Evolutionary conservation across 169 alveolate genomes (phyloP).

Genomic region (Plasmodium fragile): DNA sequence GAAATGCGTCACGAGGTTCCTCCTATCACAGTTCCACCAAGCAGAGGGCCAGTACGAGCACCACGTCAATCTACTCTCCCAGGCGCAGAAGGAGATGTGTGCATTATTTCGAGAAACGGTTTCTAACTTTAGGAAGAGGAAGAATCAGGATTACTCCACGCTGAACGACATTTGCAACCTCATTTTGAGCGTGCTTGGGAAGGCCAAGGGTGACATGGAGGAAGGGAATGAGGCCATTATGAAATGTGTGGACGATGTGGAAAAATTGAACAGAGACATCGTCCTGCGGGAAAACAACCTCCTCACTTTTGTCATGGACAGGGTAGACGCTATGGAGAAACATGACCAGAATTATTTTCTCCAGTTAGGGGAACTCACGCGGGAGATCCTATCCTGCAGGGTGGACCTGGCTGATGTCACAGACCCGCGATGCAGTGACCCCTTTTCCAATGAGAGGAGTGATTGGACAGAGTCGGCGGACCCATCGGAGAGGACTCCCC

Average conservation of each 20-base stretch:
- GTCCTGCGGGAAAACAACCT: constrained; percentile 7
- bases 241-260: constrained; percentile 1
- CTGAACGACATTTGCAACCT: constrained; percentile 2
- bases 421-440: not conserved
- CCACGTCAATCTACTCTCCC: not conserved
- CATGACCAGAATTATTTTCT: not conserved
- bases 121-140: not conserved
- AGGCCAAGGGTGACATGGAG: constrained; percentile 6
- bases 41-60: constrained; percentile 10
- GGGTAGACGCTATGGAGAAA: constrained; percentile 11
- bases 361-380: constrained; percentile 9
- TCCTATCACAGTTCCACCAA: constrained; percentile 2
- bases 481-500: not conserved
- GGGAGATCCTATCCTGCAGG: constrained; percentile 12
- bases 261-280: not conserved
- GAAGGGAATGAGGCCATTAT: not conserved
- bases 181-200: not conserved
- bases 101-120: not conserved
- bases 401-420: not conserved
- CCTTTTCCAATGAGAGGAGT: not conserved
- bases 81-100: not conserved
- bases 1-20: constrained; percentile 26
- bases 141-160: not conserved
- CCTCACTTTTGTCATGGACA: constrained; percentile 25
- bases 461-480: not conserved